Evolutionary conservation across 345 rosid species (phyloP).

Genomic region (Eucalyptus regnans): DNA sequence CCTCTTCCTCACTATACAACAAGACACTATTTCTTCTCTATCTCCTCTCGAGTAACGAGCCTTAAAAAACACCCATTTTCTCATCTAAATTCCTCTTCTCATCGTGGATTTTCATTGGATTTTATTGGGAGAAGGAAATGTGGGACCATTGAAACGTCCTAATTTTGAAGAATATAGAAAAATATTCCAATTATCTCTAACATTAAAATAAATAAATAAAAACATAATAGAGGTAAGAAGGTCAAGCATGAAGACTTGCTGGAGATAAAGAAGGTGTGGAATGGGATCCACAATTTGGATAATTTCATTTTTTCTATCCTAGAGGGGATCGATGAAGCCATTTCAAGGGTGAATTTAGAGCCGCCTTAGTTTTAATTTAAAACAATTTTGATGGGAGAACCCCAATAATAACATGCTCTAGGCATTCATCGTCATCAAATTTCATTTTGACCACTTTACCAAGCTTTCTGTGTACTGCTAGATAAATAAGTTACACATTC

Average conservation of each 20-base stretch:
- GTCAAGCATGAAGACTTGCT: neutral
- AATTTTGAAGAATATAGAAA: neutral
- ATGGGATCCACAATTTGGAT: neutral
- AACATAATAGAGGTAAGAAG: neutral
- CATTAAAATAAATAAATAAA: neutral
- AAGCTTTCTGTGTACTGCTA: neutral
- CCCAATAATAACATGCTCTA: neutral
- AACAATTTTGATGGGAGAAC: neutral
- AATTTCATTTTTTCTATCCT: neutral
- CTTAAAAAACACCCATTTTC: neutral
- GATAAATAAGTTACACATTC: neutral
- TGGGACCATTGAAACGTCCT: neutral
- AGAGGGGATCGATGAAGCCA: neutral
- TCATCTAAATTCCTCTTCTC: neutral
- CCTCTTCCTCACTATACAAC: too few relatives aligned
- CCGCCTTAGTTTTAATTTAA: neutral
- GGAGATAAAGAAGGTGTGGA: neutral
- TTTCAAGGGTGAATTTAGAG: neutral
- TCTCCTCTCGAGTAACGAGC: neutral
- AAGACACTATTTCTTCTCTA: neutral
- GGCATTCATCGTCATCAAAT: neutral
- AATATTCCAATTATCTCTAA: too few relatives aligned
- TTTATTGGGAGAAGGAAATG: neutral
- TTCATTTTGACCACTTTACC: neutral
- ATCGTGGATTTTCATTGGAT: neutral